Percentiles rank a stretch among this genome's conserved stretches.
These are phyloP conservation scores for Lasiodiplodia gonubiensis DNA, from an alignment of 2,329 filamentous ascomycete genomes.

Conservation along the genomic window DNA sequence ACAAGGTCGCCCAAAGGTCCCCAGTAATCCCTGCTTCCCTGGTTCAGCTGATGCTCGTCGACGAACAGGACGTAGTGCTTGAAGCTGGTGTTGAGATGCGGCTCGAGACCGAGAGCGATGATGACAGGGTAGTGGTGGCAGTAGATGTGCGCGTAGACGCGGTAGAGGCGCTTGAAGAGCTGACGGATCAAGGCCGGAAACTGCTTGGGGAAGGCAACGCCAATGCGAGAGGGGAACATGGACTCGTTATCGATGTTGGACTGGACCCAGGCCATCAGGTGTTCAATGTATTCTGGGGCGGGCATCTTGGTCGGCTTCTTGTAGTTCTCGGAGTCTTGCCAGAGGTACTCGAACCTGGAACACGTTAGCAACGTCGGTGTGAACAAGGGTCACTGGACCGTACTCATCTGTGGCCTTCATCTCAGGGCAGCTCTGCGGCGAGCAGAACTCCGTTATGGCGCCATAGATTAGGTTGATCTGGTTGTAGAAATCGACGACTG, in stretches of 20 bases:
- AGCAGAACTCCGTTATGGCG: slow-evolving; percentile 99
- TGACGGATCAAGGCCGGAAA: slow-evolving; percentile 94
- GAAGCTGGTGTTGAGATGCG: slow-evolving; percentile 98
- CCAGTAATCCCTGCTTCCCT: slow-evolving; percentile 91
- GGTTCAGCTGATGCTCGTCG: slow-evolving; percentile 91
- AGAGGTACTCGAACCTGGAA: slow-evolving; percentile 91
- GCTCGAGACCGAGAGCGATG: slow-evolving; percentile 91
- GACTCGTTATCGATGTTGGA: slow-evolving; percentile 93
- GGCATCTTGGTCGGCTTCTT: slow-evolving; percentile 98
- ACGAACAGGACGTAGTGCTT: slow-evolving; percentile 99
- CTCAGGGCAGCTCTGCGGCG: slow-evolving; percentile 93
- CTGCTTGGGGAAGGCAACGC: slow-evolving; percentile 89
- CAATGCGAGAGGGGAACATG: slow-evolving; percentile 92
- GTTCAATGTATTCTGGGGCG: slow-evolving; percentile 95
- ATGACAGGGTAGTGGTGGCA: slow-evolving; percentile 98
- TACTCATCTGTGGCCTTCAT: slow-evolving; percentile 99
- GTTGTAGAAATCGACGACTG: slow-evolving; percentile 99
- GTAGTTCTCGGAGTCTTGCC: slow-evolving; percentile 94
- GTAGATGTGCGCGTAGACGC: slow-evolving; percentile 96
- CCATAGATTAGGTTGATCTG: slow-evolving; percentile 99
- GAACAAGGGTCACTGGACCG: slow-evolving; percentile 36
- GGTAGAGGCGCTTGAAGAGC: slow-evolving; percentile 99
- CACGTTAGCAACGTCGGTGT: slow-evolving; percentile 1
- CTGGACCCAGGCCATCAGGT: slow-evolving; percentile 97
- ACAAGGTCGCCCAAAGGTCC: slow-evolving; percentile 93